Base-by-base conservation (phyloP, 2,329 filamentous ascomycete species). In the Fonsecaea monophora region DNA sequence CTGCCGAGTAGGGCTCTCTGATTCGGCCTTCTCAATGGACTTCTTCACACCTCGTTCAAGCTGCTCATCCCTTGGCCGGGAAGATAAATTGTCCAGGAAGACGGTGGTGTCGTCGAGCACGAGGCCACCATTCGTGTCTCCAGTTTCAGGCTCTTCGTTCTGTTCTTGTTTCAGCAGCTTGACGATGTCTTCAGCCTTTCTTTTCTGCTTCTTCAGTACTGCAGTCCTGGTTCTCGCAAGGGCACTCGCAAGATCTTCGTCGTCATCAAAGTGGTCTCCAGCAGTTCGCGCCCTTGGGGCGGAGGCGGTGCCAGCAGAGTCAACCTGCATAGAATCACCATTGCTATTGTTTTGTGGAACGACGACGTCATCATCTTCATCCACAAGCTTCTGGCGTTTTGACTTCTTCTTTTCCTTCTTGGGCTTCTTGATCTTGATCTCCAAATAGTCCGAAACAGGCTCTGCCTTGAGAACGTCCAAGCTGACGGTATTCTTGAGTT, bases 21-120 rank as follows among this genome's bases (percentile, higher is more conserved):
- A 57, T 25, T 65, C 50, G 30, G 38, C 53, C 18, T 65, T 56
- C 53, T 72, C 71, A 8, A 69, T 58, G 10, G 70, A 70, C 38
- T 67, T 70, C 57, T 70, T 65, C 18, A 70, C 67, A 13, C 12
- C 32, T 13, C 62, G 60, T 60, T 62, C 54, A 18, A 42, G 56
- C 40, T 78, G 84, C 74, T 85, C 79, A 78, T 90, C 80, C 75
- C 85, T 80, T 10, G 84, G 78, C 66, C 90, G 90, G 3, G 71
- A 68, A 75, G 90, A 90, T 63, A 99, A 80, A 62, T 92, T 92
- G 32, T 93, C 90, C 35, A 99, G 91, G 73, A 99, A 99, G 74
- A 97, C 94, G 0, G 93, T 93, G 0, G 94, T 97, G 76, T 97
- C 95, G 68, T 97, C 94, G 65, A 99, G 94, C n/a, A 97, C 86